Base-by-base conservation (phyloP, 257 asterid genomes). In the Solanum pennellii region DNA sequence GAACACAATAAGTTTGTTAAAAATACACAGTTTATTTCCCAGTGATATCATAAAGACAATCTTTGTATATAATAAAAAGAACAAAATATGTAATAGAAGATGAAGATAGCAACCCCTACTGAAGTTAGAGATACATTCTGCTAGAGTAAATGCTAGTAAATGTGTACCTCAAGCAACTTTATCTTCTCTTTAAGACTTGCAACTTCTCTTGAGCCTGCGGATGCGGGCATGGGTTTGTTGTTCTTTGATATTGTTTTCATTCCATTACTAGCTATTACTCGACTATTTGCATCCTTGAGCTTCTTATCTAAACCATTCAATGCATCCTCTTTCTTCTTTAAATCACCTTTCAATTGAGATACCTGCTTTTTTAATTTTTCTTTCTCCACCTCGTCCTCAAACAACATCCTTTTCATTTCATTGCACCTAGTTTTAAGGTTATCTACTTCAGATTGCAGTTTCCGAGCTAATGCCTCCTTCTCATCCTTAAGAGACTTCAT, bases 91-190 rank as follows among this genome's bases (percentile, higher is more conserved):
- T 41, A n/a, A 3, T 5, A 77, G 65, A 77, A 25, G 62, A 44
- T 23, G 33, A 3, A 8, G 65, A 15, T 27, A 77, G 25, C 25
- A 79, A 79, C n/a, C 27, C n/a, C 1, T 44, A 14, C 15, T 14
- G 84, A 77, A 14, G 84, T 25, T 79, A 15, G 62, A 44, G 27
- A 4, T 7, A 27, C 65, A 44, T 29, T 80, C 68, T 5, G 68
- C 16, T 45, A 79, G 6, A 47, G 42, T 27, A 79, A 77, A 77
- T 39, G 29, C 33, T 79, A 82, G 42, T 84, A 87, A 66, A 89
- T 47, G 76, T 88, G 91, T 91, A 97, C 99, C 98, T 97, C 98
- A 10, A 97, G 98, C 91, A 92, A 82, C 91, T 91, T 91, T 87
- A 97, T 92, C 90, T 90, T 97, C 90, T 94, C 98, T 94, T 93